Evolutionary conservation across 371 early-diverging fungal species (phyloP), one percentile per base, ranked within the genome.

Genomic region (Mucor saturninus): DNA sequence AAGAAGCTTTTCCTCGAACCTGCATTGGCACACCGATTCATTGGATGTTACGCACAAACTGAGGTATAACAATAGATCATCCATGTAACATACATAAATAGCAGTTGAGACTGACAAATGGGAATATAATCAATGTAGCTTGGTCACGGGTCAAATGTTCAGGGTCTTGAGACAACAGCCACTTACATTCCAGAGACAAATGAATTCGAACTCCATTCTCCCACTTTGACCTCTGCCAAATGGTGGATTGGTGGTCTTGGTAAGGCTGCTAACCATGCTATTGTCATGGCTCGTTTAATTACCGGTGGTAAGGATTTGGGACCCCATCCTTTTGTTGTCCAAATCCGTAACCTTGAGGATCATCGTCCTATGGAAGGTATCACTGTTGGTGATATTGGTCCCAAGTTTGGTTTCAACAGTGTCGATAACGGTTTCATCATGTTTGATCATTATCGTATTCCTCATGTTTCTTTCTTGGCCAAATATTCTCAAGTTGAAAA

Each of bases 161-260:
- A 89, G 64, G 89, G 91, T 2, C 83, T 96, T 48, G 95, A 95
- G 73, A 96, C 96, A 21, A 94, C 94, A 0, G 94, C 95, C 11
- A 95, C 95, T 0, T 95, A 84, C 58, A 74, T 90, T 43, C 80
- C 83, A 9, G 91, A 90, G 61, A 88, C 92, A 11, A 89, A 92
- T 59, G 91, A 93, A 72, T 95, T 89, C 59, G 94, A 92, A 61
- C 77, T 96, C 59, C 90, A 95, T 73, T 89, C 91, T 37, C 94
- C 95, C 14, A 85, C 83, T 11, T 74, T 94, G 46, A 89, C 94
- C 43, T 74, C 93, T 8, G 74, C 83, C 62, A 97, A 97, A 71
- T 95, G 93, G 88, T 97, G 97, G 97, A 90, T 93, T 53, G 97
- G 97, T 52, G 91, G 92, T 42, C 72, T 86, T 13, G 88, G 85